A percentile compares a stretch with the other conserved stretches of the same genome.
These are phyloP conservation scores for Exophiala oligosperma DNA, from an alignment of 2,329 filamentous ascomycete genomes.

Conservation along the genomic window DNA sequence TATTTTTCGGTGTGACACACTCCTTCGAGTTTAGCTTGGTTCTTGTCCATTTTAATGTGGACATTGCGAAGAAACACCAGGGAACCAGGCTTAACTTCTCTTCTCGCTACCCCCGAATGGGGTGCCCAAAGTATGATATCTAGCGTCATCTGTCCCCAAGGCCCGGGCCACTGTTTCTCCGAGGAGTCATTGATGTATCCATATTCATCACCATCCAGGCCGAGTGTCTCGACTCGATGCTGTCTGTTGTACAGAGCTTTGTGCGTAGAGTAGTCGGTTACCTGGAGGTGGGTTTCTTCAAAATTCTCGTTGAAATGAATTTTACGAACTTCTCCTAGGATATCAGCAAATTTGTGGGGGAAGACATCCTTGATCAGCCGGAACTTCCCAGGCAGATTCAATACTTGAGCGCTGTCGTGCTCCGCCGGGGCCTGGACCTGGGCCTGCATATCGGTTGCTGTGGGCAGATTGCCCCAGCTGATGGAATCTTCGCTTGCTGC, in stretches of 20 bases:
- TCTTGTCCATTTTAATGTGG: conserved; percentile 61
- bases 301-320: conserved; percentile 42
- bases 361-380: conserved; percentile 63
- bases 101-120: conserved; percentile 61
- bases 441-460: conserved; percentile 13
- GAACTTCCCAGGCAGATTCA: conserved; percentile 50
- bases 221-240: conserved; percentile 34
- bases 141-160: conserved; percentile 70
- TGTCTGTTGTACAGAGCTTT: conserved; percentile 59
- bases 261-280: conserved; percentile 83
- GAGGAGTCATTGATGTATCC: conserved; percentile 50
- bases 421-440: conserved; percentile 14
- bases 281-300: conserved; percentile 63
- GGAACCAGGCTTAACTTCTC: conserved; percentile 57
- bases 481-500: conserved; percentile 17
- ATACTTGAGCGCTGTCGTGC: conserved; percentile 12
- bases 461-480: conserved; percentile 9
- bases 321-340: conserved; percentile 71
- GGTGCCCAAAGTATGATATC: conserved; percentile 70
- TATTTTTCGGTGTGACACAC: conserved; percentile 63
- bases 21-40: conserved; percentile 66
- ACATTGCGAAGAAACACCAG: conserved; percentile 71
- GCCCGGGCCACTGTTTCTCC: conserved; percentile 64
- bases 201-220: conserved; percentile 54
- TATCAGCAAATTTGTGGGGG: conserved; percentile 59